Conservation (phyloP, 768 basidiomycete genomes). For the Lentinus brumalis region DNA sequence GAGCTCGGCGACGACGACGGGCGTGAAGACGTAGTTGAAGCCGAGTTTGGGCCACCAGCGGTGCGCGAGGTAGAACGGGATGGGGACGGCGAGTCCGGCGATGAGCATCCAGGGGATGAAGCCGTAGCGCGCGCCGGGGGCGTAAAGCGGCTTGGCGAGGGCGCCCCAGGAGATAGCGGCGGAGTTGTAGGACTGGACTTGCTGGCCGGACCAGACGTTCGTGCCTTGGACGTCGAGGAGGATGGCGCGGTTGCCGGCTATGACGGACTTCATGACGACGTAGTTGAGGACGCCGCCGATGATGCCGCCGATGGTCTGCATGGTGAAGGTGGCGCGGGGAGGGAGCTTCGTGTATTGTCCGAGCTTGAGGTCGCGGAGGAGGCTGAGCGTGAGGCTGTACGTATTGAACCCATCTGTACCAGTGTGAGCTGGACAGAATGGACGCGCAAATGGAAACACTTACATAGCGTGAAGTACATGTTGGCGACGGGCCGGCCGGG, state of each 20-base stretch:
- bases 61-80: conserved; percentile 56
- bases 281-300: conserved; percentile 48
- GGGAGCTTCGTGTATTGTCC: conserved; percentile 58
- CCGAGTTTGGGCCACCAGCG: conserved; percentile 44
- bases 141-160: conserved; percentile 48
- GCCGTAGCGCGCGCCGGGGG: conserved; percentile 48
- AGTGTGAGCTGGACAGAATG: background rate
- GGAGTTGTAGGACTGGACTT: conserved; percentile 51
- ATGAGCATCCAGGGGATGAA: conserved; percentile 50
- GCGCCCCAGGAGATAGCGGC: conserved; percentile 60
- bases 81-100: conserved; percentile 50
- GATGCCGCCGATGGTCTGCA: conserved; percentile 56
- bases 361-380: conserved; percentile 62
- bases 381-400: conserved; percentile 25
- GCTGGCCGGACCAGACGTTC: conserved; percentile 53
- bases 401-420: conserved; percentile 42
- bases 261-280: conserved; percentile 37
- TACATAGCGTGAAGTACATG: conserved; percentile 35
- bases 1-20: conserved; percentile 47
- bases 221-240: conserved; percentile 51
- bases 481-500: conserved; percentile 54
- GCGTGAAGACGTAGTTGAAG: conserved; percentile 49
- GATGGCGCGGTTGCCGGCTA: conserved; percentile 41
- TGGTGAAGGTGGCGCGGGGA: conserved; percentile 61
- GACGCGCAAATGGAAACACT: background rate